Conservation (phyloP, 495 filamentous ascomycete genomes). For the Elasticomyces elasticus region DNA sequence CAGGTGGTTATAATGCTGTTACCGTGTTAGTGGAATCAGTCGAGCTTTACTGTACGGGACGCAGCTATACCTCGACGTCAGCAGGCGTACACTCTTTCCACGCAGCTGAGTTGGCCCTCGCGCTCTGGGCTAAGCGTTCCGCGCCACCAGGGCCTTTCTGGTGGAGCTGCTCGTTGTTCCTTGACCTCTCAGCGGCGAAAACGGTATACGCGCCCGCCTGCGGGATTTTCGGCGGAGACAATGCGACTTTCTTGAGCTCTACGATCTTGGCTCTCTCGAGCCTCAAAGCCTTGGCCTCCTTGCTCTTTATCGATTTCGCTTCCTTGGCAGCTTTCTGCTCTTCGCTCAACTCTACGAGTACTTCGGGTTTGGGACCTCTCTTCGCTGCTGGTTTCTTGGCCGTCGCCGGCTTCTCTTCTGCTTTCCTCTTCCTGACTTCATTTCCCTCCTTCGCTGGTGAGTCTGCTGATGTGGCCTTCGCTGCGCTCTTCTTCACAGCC, state of each 20-base stretch:
- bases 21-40: neutral
- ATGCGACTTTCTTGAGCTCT: constrained; percentile 22
- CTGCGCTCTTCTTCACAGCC: constrained; percentile 11
- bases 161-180: neutral
- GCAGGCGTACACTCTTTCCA: constrained; percentile 6
- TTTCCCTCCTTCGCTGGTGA: constrained; percentile 12
- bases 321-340: constrained; percentile 9
- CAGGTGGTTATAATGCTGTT: constrained; percentile 42
- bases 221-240: constrained; percentile 7
- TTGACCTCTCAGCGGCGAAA: constrained; percentile 20
- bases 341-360: constrained; percentile 13
- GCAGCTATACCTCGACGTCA: constrained; percentile 16
- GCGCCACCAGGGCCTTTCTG: neutral
- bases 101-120: neutral
- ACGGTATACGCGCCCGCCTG: constrained; percentile 14
- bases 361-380: constrained; percentile 11
- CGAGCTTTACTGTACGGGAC: neutral
- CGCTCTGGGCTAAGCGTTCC: neutral
- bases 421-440: constrained; percentile 7
- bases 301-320: constrained; percentile 1
- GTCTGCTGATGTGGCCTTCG: constrained; percentile 4
- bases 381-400: neutral
- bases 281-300: constrained; percentile 8
- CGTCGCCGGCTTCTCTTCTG: constrained; percentile 8
- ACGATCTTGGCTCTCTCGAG: constrained; percentile 11